phyloP scores from a whole-genome alignment of 73 alveolate genomes.

The Strombidium stylifer region DNA sequence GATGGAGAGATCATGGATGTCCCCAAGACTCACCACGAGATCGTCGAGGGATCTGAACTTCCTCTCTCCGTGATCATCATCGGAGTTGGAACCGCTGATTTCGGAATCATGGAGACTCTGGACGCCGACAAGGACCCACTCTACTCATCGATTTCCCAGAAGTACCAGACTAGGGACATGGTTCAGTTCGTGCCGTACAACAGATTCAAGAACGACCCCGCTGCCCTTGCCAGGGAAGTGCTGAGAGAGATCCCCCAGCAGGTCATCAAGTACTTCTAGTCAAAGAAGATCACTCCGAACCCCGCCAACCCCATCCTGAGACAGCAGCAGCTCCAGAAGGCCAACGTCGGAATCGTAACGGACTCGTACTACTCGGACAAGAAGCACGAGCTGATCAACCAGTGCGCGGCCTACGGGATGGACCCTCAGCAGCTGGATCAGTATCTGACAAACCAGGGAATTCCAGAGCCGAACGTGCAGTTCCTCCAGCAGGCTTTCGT shows the following conservation, averaged over 20 bases:
- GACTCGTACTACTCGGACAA: no score
- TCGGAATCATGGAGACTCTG: conserved; percentile 63
- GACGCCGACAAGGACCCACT: conserved; percentile 75
- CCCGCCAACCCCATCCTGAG: no score
- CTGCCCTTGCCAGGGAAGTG: conserved; percentile 71
- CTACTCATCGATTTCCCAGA: conserved; percentile 42
- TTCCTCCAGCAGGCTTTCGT: no score
- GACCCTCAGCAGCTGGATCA: no score
- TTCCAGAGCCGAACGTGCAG: no score
- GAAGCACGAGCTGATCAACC: no score
- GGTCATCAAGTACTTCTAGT: conserved; percentile 59
- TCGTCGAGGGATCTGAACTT: conserved; percentile 66
- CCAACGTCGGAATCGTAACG: no score
- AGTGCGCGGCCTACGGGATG: no score
- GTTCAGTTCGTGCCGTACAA: conserved; percentile 78
- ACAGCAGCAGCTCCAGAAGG: no score
- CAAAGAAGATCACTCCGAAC: conserved; percentile 25
- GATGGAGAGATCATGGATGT: conserved; percentile 81
- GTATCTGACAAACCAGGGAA: no score
- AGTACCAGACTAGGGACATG: conserved; percentile 69
- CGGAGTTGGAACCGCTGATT: conserved; percentile 77
- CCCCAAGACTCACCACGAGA: conserved; percentile 51
- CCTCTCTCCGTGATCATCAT: conserved; percentile 80
- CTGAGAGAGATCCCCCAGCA: conserved; percentile 79
- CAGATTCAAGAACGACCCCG: conserved; percentile 46